Percentiles rank a stretch among this genome's conserved stretches.
Conservation (phyloP, 2,329 filamentous ascomycete species). For the Neoscytalidium dimidiatum region DNA sequence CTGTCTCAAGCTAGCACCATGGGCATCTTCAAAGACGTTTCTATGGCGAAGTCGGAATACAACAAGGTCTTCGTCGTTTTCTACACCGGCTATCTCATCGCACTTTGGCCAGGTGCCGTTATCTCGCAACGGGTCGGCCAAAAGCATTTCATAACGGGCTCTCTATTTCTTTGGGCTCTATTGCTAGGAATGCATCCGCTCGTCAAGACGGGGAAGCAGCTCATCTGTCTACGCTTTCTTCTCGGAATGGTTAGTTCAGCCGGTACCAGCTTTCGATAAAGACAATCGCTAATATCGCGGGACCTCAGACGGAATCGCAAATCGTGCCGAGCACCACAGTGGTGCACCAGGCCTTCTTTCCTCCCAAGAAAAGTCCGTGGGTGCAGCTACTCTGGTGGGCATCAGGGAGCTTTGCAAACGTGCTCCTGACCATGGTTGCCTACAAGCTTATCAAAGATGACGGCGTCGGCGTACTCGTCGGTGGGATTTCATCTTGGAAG, state of each 20-base stretch:
- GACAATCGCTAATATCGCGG: not conserved
- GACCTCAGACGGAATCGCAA: not conserved
- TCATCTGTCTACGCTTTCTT: not conserved
- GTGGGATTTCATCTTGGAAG: not conserved
- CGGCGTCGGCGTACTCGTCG: not conserved
- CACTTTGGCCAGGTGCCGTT: not conserved
- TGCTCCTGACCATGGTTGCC: not conserved
- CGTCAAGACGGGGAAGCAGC: not conserved
- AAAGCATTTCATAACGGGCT: not conserved
- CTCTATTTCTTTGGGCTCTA: not conserved
- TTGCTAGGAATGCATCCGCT: not conserved
- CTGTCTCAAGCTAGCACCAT: not conserved
- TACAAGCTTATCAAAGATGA: constrained; percentile 1
- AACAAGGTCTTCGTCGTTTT: not conserved
- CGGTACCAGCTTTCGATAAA: not conserved
- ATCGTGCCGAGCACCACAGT: not conserved
- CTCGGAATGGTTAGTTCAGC: not conserved
- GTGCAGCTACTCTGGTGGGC: not conserved
- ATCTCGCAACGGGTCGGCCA: not conserved
- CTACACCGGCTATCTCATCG: not conserved
- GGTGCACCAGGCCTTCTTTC: not conserved
- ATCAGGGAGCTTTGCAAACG: not conserved
- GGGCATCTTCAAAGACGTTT: not conserved
- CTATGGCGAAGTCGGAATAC: not conserved
- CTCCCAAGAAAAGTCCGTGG: not conserved